phyloP scores from a whole-genome alignment of 2,329 filamentous ascomycete genomes.

The Pseudopithomyces maydicus region DNA sequence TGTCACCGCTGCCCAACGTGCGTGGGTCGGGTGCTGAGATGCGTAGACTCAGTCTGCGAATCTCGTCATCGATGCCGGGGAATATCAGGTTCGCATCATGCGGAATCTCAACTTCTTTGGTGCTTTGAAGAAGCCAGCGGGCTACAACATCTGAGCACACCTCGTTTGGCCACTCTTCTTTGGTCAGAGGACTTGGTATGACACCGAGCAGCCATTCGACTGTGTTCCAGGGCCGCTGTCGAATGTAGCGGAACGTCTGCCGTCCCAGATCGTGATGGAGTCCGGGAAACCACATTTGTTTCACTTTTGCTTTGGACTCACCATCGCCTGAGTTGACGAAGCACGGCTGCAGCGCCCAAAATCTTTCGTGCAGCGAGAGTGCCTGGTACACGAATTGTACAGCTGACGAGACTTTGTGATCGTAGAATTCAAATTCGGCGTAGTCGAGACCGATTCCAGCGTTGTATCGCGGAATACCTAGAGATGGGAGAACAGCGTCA shows the following conservation, averaged over 20 bases:
- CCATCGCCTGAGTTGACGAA: constrained; percentile 11
- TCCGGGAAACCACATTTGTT: constrained; percentile 40
- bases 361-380: constrained; percentile 37
- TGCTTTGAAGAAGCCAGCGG: constrained; percentile 34
- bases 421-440: constrained; percentile 44
- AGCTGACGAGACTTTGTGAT: constrained; percentile 35
- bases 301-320: constrained; percentile 12
- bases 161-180: constrained; percentile 39
- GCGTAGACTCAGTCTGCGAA: constrained; percentile 8
- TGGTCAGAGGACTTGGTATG: constrained; percentile 31
- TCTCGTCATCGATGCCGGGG: constrained; percentile 17
- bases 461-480: constrained; percentile 40
- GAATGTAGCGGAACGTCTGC: constrained; percentile 41
- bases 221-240: constrained; percentile 31
- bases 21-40: constrained; percentile 10
- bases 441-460: constrained; percentile 43
- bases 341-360: constrained; percentile 43
- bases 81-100: constrained; percentile 20
- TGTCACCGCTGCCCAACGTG: constrained; percentile 38
- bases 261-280: constrained; percentile 45
- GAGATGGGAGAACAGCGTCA: constrained; percentile 1
- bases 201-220: constrained; percentile 33
- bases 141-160: constrained; percentile 39
- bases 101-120: constrained; percentile 19
- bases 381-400: constrained; percentile 44